Base-by-base conservation (phyloP, 352 stramenopile genomes). In the Pythium inflatum region DNA sequence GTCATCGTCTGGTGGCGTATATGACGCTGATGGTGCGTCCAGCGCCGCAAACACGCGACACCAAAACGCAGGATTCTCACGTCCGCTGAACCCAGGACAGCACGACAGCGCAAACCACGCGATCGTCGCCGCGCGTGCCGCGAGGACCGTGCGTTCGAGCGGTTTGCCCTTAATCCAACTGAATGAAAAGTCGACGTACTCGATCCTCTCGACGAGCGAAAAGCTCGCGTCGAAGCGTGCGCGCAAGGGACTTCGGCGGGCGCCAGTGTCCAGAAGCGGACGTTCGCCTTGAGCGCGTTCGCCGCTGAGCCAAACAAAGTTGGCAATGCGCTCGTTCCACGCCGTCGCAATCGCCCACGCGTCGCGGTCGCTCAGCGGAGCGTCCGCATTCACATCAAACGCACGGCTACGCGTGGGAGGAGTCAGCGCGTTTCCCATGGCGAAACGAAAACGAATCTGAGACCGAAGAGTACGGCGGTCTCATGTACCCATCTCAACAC, bases 71-170 rank as follows among this genome's bases (percentile, higher is more conserved):
- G 49, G 50, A 24, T 63, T 54, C 51, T 62, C 51, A 12, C 16
- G 3, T 9, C 27, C 30, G n/a, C 38, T 22, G n/a, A 45, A 63
- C 9, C 62, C 62, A 8, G 62, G 51, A 30, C 62, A 70, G 22
- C 28, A 48, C 62, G 62, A 55, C 18, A 70, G 40, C 13, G 62
- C 62, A 22, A 62, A 46, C 62, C 62, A 62, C 40, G 27, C 38
- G 34, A 51, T 18, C 12, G 13, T 24, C 2, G 61, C 48, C 5
- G 49, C 61, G 62, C 56, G 40, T 34, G 25, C 46, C 5, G 38
- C 46, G 20, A 20, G 18, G n/a, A 33, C 46, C 25, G 20, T 27
- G 28, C 40, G 16, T 16, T 49, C 36, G 4, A 40, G 40, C 1
- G 38, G 30, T 43, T 43, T 9, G 11, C 8, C 41, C 7, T 13